Base-by-base conservation (phyloP, 1,139 yeast species). In the Candida gigantensis region DNA sequence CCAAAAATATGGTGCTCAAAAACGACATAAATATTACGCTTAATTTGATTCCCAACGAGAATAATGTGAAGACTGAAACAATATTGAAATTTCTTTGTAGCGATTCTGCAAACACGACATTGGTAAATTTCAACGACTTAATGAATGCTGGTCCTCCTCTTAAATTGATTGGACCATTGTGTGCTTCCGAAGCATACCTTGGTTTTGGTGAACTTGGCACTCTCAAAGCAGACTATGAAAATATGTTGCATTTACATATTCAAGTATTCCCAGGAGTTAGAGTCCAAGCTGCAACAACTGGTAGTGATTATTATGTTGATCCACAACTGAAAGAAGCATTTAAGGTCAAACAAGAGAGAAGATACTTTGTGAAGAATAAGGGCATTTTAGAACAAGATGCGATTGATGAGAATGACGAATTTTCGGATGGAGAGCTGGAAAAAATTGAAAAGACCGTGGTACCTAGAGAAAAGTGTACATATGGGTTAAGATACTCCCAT, bases 401-500 rank as follows among this genome's bases (percentile, higher is more conserved):
- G n/a, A n/a, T 46, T 3, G 49, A 51, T 5, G 49, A 41, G 2
- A 53, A 47, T 23, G 46, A 45, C 15, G 50, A 48, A n/a, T 49
- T 47, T 4, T 55, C 49, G 28, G 46, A 43, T 12, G 35, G 28
- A 23, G 23, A n/a, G n/a, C n/a, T n/a, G 18, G 30, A 29, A 24
- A 7, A 8, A 10, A 9, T 15, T 15, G 29, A 26, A 15, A 15
- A 32, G 14, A 24, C 20, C 5, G 9, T 18, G 10, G 24, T 38
- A 5, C 24, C 24, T n/a, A 27, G 17, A 15, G n/a, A 11, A 13
- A 35, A 41, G 15, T 34, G 37, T 14, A 33, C 35, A 3, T 41
- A 46, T 20, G 95, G 87, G 0, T 87, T 78, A 55, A 72, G 77
- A 45, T 87, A 81, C 51, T 92, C 95, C 5, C 65, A 78, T n/a